Evolutionary conservation across 495 filamentous ascomycete genomes (phyloP), one percentile per base, ranked within the genome.

Genomic region (Penicillium roqueforti): DNA sequence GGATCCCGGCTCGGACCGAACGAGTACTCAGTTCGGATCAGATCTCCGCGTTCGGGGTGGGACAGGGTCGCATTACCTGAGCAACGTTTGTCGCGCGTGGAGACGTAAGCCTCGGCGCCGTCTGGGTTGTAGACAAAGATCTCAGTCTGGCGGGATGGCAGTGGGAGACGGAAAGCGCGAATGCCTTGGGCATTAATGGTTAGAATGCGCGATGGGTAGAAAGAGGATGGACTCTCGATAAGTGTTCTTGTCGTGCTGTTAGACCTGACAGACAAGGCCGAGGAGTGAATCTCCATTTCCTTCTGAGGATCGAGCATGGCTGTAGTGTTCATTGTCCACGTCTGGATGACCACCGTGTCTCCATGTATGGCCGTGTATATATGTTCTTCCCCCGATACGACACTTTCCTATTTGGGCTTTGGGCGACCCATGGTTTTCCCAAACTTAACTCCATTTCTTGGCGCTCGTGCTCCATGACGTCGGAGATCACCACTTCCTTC

Each of bases 161-260:
- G 38, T 1, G 80, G 80, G 3, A 79, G 55, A 40, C 75, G 73
- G 29, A 81, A 53, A 23, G 66, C 50, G 0, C 56, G 51, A 36
- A 77, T 75, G 18, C 81, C 81, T 20, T 39, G 60, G 2, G 77
- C 68, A 56, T 76, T 65, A 52, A 83, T 73, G 28, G 71, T 70
- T 46, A 82, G 63, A 28, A 63, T 65, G 18, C 58, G 59, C 8
- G 53, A 50, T 0, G 60, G 47, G 3, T 42, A 22, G 31, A 66
- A 62, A 1, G 37, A 50, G 6, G 19, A n/a, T 11, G 49, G 14
- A 38, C 25, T 25, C n/a, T 60, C 48, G 13, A 32, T 8, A 13
- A 53, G 46, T 6, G 53, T 48, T 28, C 19, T 53, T 3, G 49
- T 23, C 19, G 59, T 65, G 28, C 47, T 59, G 22, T 32, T 34